phyloP scores from a whole-genome alignment of 2,329 filamentous ascomycete genomes.

The Claviceps maximensis region DNA sequence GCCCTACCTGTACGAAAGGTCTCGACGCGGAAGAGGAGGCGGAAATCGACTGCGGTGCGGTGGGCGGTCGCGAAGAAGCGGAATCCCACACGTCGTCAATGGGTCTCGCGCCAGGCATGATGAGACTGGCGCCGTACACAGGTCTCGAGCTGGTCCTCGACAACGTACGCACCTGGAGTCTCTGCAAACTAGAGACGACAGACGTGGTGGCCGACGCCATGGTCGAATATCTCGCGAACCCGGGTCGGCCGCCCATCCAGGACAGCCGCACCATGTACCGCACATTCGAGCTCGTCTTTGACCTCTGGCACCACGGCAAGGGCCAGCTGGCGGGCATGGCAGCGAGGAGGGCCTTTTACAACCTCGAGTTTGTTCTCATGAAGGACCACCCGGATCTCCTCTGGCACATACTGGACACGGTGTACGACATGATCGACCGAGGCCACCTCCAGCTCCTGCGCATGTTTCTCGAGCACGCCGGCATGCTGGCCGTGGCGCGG shows the following conservation, averaged over 20 bases:
- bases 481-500: conserved; percentile 14
- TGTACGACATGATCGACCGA: conserved; percentile 24
- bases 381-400: conserved; percentile 25
- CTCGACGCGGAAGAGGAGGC: conserved; percentile 1
- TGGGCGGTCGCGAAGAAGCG: no score
- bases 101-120: conserved; percentile 11
- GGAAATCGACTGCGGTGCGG: not conserved
- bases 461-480: conserved; percentile 22
- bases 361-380: conserved; percentile 23
- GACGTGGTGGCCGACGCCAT: conserved; percentile 19
- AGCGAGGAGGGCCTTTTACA: conserved; percentile 21
- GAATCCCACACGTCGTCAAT: conserved; percentile 6
- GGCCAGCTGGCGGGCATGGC: conserved; percentile 24
- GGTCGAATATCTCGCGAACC: conserved; percentile 22
- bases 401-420: conserved; percentile 25
- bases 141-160: conserved; percentile 21
- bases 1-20: not conserved
- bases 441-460: conserved; percentile 21
- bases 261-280: conserved; percentile 27
- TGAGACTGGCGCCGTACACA: conserved; percentile 14
- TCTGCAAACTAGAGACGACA: conserved; percentile 20
- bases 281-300: conserved; percentile 25
- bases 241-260: conserved; percentile 22
- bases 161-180: conserved; percentile 22
- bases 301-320: conserved; percentile 22